phyloP scores from a whole-genome alignment of 306 rosid genomes.

The Fragaria nilgerrensis region DNA sequence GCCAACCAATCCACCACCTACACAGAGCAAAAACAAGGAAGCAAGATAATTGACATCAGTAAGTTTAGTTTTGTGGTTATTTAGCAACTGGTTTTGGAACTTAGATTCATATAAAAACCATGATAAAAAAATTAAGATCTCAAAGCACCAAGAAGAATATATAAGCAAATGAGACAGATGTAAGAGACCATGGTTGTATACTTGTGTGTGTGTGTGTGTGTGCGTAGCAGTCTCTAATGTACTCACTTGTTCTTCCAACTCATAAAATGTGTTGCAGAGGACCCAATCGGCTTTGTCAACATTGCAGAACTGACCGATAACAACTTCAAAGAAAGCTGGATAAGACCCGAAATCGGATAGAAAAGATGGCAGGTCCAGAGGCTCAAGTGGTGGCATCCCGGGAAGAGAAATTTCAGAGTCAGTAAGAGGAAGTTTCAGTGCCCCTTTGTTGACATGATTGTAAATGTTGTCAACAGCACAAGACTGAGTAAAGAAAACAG shows the following conservation, averaged over 20 bases:
- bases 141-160: neutral
- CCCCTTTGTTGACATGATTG: conserved; percentile 2
- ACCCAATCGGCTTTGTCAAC: conserved; percentile 41
- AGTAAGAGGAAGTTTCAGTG: conserved; percentile 8
- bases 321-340: conserved; percentile 42
- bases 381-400: conserved; percentile 47
- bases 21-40: neutral
- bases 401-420: conserved; percentile 30
- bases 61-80: neutral
- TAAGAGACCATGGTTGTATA: neutral
- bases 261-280: conserved; percentile 54
- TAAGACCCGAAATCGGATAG: conserved; percentile 33
- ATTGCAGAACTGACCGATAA: conserved; percentile 47
- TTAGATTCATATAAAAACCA: neutral
- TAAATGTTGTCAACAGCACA: conserved; percentile 28
- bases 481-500: conserved; percentile 34
- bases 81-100: neutral
- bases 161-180: neutral
- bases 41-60: neutral
- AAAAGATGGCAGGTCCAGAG: conserved; percentile 50
- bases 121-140: neutral
- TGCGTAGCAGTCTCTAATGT: neutral
- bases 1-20: conserved; percentile 28
- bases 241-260: conserved; percentile 56
- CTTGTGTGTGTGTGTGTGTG: too few relatives aligned